Evolutionary conservation across 495 filamentous ascomycete genomes (phyloP).

Genomic region (Chlorociboria aeruginascens): DNA sequence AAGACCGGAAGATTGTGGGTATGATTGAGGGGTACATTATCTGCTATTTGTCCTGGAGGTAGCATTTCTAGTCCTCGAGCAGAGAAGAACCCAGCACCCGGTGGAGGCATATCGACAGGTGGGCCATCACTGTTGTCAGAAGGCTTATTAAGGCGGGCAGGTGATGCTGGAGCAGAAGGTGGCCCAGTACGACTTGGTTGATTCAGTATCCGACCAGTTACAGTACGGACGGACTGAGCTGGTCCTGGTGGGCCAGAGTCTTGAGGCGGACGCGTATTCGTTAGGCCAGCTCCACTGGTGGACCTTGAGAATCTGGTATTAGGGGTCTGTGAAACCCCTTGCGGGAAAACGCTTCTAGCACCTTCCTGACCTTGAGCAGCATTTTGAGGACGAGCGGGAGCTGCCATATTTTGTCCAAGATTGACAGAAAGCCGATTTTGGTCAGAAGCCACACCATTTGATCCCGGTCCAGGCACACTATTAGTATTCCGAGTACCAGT

Average conservation of each 20-base stretch:
- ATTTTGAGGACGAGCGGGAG: conserved; percentile 2
- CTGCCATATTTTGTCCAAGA: conserved; percentile 10
- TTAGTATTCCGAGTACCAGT: conserved; percentile 14
- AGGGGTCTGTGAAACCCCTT: conserved; percentile 14
- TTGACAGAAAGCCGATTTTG: conserved; percentile 19
- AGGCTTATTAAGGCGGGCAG: conserved; percentile 4
- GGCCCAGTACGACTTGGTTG: conserved; percentile 14
- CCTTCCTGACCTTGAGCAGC: neutral
- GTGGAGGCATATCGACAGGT: conserved; percentile 5
- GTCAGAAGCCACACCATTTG: conserved; percentile 3
- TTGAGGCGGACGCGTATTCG: conserved; percentile 1
- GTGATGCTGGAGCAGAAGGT: conserved; percentile 13
- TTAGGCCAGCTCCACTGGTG: conserved; percentile 7
- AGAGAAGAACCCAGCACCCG: conserved; percentile 57
- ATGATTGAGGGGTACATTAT: conserved; percentile 22
- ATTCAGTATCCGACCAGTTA: conserved; percentile 13
- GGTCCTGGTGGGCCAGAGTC: neutral
- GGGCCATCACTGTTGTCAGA: neutral
- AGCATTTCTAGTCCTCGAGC: conserved; percentile 47
- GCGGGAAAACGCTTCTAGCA: neutral
- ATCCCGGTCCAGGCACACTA: neutral
- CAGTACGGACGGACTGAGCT: conserved; percentile 1
- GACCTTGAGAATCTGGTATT: conserved; percentile 13
- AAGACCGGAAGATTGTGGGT: conserved; percentile 44
- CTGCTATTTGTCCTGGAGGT: conserved; percentile 32